These are phyloP conservation scores for Solanum etuberosum DNA, from an alignment of 257 asterid genomes.

Conservation along the genomic window DNA sequence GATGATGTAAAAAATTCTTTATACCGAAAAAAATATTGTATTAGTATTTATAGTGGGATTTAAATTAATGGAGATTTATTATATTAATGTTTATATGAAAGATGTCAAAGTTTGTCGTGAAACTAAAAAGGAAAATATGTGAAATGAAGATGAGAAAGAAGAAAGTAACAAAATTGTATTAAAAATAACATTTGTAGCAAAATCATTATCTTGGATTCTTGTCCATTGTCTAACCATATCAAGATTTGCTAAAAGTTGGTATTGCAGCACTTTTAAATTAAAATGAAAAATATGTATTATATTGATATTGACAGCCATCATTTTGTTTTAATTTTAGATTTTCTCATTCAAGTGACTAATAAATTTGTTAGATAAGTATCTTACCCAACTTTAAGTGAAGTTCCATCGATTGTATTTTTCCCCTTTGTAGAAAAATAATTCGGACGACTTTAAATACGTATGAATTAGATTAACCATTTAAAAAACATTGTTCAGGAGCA, in stretches of 20 bases:
- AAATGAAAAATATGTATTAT: slow-evolving; percentile 2
- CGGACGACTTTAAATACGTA: background rate
- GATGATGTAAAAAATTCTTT: background rate
- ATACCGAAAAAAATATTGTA: background rate
- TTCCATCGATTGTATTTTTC: background rate
- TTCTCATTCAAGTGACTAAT: background rate
- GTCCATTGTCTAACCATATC: slow-evolving; percentile 12
- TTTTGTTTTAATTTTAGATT: background rate
- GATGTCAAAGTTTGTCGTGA: background rate
- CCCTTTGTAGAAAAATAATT: background rate
- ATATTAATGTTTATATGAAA: background rate
- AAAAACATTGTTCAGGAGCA: background rate
- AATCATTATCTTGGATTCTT: slow-evolving; percentile 1
- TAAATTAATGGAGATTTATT: background rate
- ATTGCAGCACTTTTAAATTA: slow-evolving; percentile 15
- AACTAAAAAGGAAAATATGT: background rate
- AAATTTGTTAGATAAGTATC: background rate
- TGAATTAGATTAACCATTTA: background rate
- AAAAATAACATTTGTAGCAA: background rate
- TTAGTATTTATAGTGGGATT: background rate
- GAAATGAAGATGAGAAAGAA: background rate
- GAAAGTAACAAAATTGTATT: background rate
- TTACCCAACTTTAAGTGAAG: background rate
- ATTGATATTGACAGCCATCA: slow-evolving; percentile 6
- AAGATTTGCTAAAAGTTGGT: slow-evolving; percentile 15